Conservation (phyloP, 352 stramenopile genomes). For the Globisporangium solare region DNA sequence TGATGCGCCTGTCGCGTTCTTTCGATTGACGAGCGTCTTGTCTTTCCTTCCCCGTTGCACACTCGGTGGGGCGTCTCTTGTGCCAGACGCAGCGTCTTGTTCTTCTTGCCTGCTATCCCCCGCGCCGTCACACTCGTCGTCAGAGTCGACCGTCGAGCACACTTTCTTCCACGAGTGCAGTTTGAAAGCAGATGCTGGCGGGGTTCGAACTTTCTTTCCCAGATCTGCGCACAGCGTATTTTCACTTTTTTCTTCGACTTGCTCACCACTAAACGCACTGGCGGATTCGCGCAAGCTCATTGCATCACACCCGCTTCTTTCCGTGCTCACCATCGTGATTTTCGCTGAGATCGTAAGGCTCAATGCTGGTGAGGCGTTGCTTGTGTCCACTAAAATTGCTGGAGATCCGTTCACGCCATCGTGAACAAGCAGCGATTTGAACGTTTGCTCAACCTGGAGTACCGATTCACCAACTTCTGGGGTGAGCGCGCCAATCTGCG, state of each 20-base stretch:
- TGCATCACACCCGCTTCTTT: neutral
- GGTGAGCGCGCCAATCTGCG: constrained; percentile 70
- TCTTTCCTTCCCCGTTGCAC: constrained; percentile 1
- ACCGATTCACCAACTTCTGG: constrained; percentile 59
- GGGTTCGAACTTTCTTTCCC: neutral
- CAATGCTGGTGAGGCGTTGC: neutral
- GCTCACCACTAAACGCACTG: neutral
- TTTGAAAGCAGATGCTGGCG: neutral
- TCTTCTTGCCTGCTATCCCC: neutral
- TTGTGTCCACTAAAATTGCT: too few relatives aligned
- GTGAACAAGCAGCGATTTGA: constrained; percentile 32
- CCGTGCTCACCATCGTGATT: neutral
- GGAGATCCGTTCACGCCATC: neutral
- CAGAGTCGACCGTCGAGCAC: neutral
- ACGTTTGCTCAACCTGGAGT: constrained; percentile 57
- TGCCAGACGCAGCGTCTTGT: neutral
- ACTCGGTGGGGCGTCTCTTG: neutral
- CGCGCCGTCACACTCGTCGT: neutral
- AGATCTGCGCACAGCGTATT: neutral
- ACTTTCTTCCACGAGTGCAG: neutral
- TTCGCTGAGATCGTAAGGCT: neutral
- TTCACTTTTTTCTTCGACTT: neutral
- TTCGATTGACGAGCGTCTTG: neutral
- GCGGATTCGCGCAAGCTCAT: too few relatives aligned
- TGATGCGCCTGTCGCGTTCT: too few relatives aligned